Percentiles rank a stretch among this genome's conserved stretches.
These are phyloP conservation scores for Trichoderma semiorbis DNA, from an alignment of 2,329 filamentous ascomycete species.

Conservation along the genomic window DNA sequence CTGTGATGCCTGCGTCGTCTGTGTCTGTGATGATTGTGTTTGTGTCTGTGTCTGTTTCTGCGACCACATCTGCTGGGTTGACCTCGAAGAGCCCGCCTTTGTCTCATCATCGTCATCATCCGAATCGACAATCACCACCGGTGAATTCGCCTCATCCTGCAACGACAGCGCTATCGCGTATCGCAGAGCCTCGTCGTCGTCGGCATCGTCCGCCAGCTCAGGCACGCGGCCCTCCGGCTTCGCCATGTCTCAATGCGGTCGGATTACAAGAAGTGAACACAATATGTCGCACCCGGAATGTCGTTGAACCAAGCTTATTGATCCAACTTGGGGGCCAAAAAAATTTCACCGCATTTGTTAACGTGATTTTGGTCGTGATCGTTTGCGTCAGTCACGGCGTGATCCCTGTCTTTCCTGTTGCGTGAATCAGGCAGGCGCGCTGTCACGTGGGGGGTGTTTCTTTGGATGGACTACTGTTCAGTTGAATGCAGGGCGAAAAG, in stretches of 20 bases:
- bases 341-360: background rate
- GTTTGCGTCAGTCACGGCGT: background rate
- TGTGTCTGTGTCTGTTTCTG: background rate
- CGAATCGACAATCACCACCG: background rate
- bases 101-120: background rate
- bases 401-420: background rate
- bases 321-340: background rate
- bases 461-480: background rate
- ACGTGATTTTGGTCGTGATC: conserved; percentile 15
- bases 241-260: background rate
- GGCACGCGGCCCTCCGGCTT: conserved; percentile 16
- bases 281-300: background rate
- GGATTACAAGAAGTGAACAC: background rate
- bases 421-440: conserved; percentile 5
- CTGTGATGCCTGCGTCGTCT: background rate
- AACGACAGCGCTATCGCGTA: conserved; percentile 60
- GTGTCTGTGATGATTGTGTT: background rate
- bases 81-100: background rate
- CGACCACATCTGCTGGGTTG: background rate
- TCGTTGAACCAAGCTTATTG: background rate
- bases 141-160: conserved; percentile 26
- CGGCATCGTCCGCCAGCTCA: conserved; percentile 34
- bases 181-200: conserved; percentile 58
- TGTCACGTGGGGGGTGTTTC: conserved; percentile 3
- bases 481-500: background rate